Evolutionary conservation across 2,329 filamentous ascomycete genomes (phyloP).

Genomic region (Lachnellula subtilissima): DNA sequence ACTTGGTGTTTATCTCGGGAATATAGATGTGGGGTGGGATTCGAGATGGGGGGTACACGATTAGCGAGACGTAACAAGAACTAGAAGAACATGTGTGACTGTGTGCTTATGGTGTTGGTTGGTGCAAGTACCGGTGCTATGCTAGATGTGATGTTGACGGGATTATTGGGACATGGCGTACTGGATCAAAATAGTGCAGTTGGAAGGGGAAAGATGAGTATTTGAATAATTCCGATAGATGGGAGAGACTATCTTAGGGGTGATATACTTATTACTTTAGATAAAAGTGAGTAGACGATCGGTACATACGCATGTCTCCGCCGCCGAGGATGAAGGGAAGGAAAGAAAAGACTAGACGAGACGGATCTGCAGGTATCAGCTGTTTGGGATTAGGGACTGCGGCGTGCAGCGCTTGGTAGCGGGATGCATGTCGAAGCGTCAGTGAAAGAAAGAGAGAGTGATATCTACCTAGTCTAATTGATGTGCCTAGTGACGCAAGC

Average conservation of each 20-base stretch:
- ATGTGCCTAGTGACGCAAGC: no score
- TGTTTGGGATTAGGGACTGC: not conserved
- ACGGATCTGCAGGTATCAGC: conserved; percentile 9
- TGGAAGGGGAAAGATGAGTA: not conserved
- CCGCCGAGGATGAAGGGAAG: not conserved
- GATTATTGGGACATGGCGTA: not conserved
- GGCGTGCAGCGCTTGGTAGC: no score
- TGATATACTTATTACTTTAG: not conserved
- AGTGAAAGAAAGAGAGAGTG: no score
- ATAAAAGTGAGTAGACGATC: no score
- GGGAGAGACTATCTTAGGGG: no score
- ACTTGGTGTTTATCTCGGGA: no score
- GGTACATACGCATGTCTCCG: not conserved
- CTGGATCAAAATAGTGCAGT: not conserved
- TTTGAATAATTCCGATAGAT: not conserved
- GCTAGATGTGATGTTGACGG: not conserved
- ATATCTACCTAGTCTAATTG: no score
- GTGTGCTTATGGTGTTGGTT: not conserved
- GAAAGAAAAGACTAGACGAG: not conserved
- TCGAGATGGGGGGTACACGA: not conserved
- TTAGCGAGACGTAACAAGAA: not conserved
- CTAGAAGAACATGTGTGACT: not conserved
- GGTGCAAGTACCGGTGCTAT: not conserved
- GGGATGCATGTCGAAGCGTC: no score
- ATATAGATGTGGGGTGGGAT: not conserved